Evolutionary conservation across 2,329 filamentous ascomycete genomes (phyloP), one percentile per base, ranked within the genome.

Genomic region (Pseudocercospora musae): DNA sequence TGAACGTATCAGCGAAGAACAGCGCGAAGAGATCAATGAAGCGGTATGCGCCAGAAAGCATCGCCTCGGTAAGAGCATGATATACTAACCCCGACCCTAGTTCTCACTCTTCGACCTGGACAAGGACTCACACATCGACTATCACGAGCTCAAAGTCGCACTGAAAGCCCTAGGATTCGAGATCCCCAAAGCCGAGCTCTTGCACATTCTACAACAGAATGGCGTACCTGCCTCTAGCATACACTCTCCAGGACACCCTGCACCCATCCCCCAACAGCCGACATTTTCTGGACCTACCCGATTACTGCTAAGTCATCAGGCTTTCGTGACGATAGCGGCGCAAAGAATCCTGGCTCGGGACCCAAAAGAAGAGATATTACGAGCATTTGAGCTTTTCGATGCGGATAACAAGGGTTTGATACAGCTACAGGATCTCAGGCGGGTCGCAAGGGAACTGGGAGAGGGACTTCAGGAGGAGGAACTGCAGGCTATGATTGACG

Each of bases 21-120:
- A 97, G 76, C 85, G 89, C 68, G 91, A 96, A 73, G 93, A 97
- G 77, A 94, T 97, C 67, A 91, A 91, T 75, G 93, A 97, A 82
- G 93, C 94, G 67, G 92, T 96, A 62, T 54, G 62, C 44, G n/a
- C 18, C 27, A n/a, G n/a, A 29, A 21, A 9, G 3, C 18, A 13
- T 23, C 1, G 29, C 10, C 1, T 21, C 6, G 2, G 3, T 21
- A 4, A 1, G 5, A 9, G 9, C 20, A 48, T 15, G 55, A 21
- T 55, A 6, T 27, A 25, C 55, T 63, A 48, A 67, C 27, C n/a
- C n/a, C n/a, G n/a, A 25, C 15, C n/a, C 27, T 60, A 96, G 90
- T 98, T 98, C 78, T 88, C 89, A 65, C 87, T 98, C 68, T 98
- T 99, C 83, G 95, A 98, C 77, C 89, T 96, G 73, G 94, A 98